Conservation (phyloP, 176 grass and related monocot genomes). For the Areca catechu region DNA sequence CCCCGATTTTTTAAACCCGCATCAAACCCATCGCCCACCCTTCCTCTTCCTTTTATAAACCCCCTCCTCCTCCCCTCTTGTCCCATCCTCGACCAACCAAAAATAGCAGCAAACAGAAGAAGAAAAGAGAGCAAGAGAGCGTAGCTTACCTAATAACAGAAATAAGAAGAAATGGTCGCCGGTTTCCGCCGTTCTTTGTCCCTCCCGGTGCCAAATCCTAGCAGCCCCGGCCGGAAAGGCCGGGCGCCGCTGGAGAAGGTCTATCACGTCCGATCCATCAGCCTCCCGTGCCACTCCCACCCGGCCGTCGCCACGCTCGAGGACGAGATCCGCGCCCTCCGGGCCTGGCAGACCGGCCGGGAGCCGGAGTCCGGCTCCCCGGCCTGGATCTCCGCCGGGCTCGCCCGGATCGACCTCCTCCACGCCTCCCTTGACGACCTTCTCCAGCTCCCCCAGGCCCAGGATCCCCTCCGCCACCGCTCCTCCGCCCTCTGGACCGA, state of each 20-base stretch:
- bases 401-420: conserved; percentile 31
- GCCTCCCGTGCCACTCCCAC: conserved; percentile 36
- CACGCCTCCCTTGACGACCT: conserved; percentile 39
- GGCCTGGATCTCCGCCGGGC: conserved; percentile 7
- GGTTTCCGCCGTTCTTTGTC: conserved; percentile 53
- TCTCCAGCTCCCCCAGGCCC: conserved; percentile 31
- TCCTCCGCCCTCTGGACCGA: conserved; percentile 3
- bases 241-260: neutral
- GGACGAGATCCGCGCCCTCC: conserved; percentile 11
- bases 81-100: neutral
- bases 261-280: conserved; percentile 39
- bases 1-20: conserved; percentile 2
- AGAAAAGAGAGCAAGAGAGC: neutral
- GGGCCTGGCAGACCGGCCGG: conserved; percentile 12
- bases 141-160: too few relatives aligned
- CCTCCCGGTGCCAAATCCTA: conserved; percentile 13
- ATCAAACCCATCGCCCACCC: too few relatives aligned
- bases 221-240: conserved; percentile 3
- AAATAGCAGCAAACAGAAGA: neutral
- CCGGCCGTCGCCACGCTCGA: conserved; percentile 35
- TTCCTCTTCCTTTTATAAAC: conserved; percentile 9
- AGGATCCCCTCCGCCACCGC: conserved; percentile 5
- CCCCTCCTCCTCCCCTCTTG: neutral
- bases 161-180: conserved; percentile 35
- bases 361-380: neutral